Percentiles rank a stretch among this genome's conserved stretches.
Evolutionary conservation across 2,329 filamentous ascomycete species (phyloP).

Genomic region (Mycosphaerelloides madeirae): DNA sequence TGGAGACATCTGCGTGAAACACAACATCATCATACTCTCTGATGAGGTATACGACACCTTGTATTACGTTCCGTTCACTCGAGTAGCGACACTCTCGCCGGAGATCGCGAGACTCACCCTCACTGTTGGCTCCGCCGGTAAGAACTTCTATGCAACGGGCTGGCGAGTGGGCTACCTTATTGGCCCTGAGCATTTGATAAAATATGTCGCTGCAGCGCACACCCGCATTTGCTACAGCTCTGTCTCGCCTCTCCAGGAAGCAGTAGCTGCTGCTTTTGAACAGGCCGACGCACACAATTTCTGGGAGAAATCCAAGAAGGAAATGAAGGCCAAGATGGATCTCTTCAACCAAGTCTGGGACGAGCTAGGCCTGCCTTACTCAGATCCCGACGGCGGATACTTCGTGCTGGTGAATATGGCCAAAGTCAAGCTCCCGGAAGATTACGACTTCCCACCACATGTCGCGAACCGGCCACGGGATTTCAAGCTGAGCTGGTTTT

Average conservation of each 20-base stretch:
- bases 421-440: slow-evolving; percentile 75
- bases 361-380: slow-evolving; percentile 58
- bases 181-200: slow-evolving; percentile 80
- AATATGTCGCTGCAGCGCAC: slow-evolving; percentile 87
- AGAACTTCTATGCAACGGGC: slow-evolving; percentile 97
- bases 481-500: slow-evolving; percentile 92
- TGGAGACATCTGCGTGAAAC: slow-evolving; percentile 81
- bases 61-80: slow-evolving; percentile 91
- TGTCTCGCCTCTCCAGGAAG: slow-evolving; percentile 90
- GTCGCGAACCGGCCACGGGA: slow-evolving; percentile 82
- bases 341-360: slow-evolving; percentile 68
- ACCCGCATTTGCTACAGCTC: slow-evolving; percentile 95
- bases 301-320: slow-evolving; percentile 75
- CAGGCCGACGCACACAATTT: slow-evolving; percentile 79
- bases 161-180: slow-evolving; percentile 97
- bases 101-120: slow-evolving; percentile 84
- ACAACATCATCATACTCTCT: slow-evolving; percentile 76
- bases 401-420: slow-evolving; percentile 93
- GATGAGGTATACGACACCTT: slow-evolving; percentile 80
- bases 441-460: slow-evolving; percentile 84
- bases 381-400: slow-evolving; percentile 92
- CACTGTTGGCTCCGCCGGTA: slow-evolving; percentile 92
- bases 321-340: slow-evolving; percentile 87
- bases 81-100: slow-evolving; percentile 83
- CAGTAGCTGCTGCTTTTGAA: slow-evolving; percentile 89